phyloP scores from a whole-genome alignment of 768 basidiomycete genomes.

The Leccinellum luteum region DNA sequence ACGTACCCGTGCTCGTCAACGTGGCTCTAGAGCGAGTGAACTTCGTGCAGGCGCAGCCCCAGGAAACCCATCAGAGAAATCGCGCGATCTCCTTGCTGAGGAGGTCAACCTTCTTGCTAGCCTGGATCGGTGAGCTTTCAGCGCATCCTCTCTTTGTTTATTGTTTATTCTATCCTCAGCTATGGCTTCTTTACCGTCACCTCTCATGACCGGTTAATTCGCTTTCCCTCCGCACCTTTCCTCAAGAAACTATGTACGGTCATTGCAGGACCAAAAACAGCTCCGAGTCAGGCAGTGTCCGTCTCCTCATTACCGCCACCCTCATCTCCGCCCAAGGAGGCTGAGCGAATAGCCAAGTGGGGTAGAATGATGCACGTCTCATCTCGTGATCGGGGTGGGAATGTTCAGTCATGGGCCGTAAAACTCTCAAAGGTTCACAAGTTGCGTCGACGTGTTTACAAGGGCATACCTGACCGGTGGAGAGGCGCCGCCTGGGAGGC shows the following conservation, averaged over 20 bases:
- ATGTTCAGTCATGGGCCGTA: slow-evolving; percentile 71
- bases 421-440: slow-evolving; percentile 63
- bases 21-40: slow-evolving; percentile 55
- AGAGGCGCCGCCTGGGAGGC: slow-evolving; percentile 89
- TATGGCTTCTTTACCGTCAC: slow-evolving; percentile 88
- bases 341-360: slow-evolving; percentile 86
- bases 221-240: slow-evolving; percentile 61
- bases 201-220: slow-evolving; percentile 81
- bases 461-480: slow-evolving; percentile 98
- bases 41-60: slow-evolving; percentile 54
- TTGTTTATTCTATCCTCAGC: slow-evolving; percentile 39
- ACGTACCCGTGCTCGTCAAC: slow-evolving; percentile 77
- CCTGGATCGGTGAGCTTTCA: slow-evolving; percentile 83
- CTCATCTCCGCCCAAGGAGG: slow-evolving; percentile 56
- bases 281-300: slow-evolving; percentile 45
- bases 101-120: slow-evolving; percentile 71
- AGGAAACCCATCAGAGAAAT: slow-evolving; percentile 58
- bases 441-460: slow-evolving; percentile 77
- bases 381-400: slow-evolving; percentile 71
- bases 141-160: slow-evolving; percentile 1
- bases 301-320: slow-evolving; percentile 48
- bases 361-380: slow-evolving; percentile 80
- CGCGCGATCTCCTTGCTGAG: slow-evolving; percentile 62
- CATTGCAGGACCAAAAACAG: slow-evolving; percentile 43
- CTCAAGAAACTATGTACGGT: slow-evolving; percentile 53